Evolutionary conservation across 495 filamentous ascomycete genomes (phyloP), one percentile per base, ranked within the genome.

Genomic region (Parachaetomium inaequale): DNA sequence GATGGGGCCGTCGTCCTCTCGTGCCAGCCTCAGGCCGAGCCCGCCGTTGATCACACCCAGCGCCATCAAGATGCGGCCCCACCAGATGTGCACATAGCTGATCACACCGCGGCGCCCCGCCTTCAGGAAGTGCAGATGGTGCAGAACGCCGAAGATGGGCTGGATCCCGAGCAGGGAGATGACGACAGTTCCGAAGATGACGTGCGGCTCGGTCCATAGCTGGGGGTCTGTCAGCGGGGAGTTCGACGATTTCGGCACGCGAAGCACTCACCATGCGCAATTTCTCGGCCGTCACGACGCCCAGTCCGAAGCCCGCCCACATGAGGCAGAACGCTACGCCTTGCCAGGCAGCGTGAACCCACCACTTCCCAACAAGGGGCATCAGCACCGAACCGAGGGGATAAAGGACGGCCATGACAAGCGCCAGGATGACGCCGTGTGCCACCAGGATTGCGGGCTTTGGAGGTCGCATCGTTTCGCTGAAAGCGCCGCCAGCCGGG

Each of bases 1-100:
- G 31, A 84, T 59, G 28, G 79, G 81, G 2, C 76, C 74, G n/a
- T 50, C 65, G 1, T 70, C 62, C 7, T 76, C 78, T 12, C 67
- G 63, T 19, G 81, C 71, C n/a, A 88, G 69, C 28, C 75, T 60
- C 15, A 91, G 76, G 1, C 89, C 89, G 5, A 90, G 72, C 0
- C 89, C 88, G 54, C 83, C 89, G 71, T 91, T 92, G 58, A 91
- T 76, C 36, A 90, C 76, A 2, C 85, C 90, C n/a, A 89, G 66
- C 4, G 79, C 66, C 26, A 92, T 79, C 36, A 90, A 64, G 7
- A 72, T 47, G 1, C 90, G 82, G 4, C 89, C 90, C 61, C 79
- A 83, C 88, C 89, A 91, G 65, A 87, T 84, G 68, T 93, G 90
- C 4, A 73, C 66, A 58, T 85, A 74, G n/a, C 81, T 82, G 70